Percentiles rank a stretch among this genome's conserved stretches.
Conservation (phyloP, 257 asterid species). For the Nicotiana attenuata region DNA sequence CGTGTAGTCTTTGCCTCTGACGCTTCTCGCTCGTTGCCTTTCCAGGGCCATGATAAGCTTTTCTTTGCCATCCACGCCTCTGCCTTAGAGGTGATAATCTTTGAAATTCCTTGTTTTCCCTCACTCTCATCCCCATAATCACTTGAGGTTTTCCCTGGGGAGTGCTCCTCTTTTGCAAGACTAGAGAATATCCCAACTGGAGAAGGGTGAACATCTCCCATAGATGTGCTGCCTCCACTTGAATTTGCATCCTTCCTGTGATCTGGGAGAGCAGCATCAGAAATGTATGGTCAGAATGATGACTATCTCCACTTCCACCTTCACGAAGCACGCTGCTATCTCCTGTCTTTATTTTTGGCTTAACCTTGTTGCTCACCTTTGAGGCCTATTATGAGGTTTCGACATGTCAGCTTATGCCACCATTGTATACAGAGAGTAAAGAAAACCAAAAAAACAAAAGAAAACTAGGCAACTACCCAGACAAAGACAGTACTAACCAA, state of each 20-base stretch:
- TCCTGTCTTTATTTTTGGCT: conserved; percentile 56
- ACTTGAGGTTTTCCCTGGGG: no score
- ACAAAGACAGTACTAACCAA: conserved; percentile 48
- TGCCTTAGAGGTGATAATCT: conserved; percentile 60
- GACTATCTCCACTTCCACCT: conserved; percentile 63
- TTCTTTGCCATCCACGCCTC: conserved; percentile 77
- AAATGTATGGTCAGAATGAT: conserved; percentile 50
- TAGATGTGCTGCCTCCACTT: conserved; percentile 49
- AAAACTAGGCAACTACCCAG: neutral
- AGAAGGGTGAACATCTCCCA: conserved; percentile 61
- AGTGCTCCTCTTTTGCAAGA: conserved; percentile 2
- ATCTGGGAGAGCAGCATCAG: conserved; percentile 38
- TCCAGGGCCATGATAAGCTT: conserved; percentile 79
- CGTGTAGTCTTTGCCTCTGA: conserved; percentile 47
- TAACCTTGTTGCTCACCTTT: conserved; percentile 78
- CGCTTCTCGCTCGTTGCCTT: conserved; percentile 58
- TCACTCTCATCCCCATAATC: conserved; percentile 67
- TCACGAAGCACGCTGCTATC: conserved; percentile 48
- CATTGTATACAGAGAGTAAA: neutral
- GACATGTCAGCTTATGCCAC: conserved; percentile 24
- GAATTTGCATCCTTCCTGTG: conserved; percentile 80
- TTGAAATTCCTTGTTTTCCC: conserved; percentile 64
- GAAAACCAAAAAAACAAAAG: neutral
- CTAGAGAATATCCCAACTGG: conserved; percentile 67
- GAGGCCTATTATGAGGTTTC: conserved; percentile 52